These are phyloP conservation scores for Paecilomyces dactylethromorphus DNA, from an alignment of 2,329 filamentous ascomycete genomes.

Conservation along the genomic window DNA sequence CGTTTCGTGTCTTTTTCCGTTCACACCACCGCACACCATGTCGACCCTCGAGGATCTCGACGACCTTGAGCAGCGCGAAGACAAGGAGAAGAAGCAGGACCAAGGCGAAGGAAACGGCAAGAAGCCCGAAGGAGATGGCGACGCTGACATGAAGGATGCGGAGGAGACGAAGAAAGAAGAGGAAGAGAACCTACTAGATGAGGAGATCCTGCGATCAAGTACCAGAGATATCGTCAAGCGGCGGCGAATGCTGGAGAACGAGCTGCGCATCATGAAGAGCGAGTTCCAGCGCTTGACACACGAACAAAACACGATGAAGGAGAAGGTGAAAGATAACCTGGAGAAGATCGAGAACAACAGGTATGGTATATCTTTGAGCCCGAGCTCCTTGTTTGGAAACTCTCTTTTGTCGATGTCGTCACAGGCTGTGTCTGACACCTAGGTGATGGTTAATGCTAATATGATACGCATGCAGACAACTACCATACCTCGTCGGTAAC, in stretches of 20 bases:
- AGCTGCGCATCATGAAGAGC: slow-evolving; percentile 97
- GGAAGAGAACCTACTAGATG: slow-evolving; percentile 78
- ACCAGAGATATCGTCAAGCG: slow-evolving; percentile 92
- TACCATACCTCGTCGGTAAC: slow-evolving; percentile 96
- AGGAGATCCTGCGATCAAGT: slow-evolving; percentile 86
- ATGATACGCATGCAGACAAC: slow-evolving; percentile 58
- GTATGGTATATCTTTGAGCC: slow-evolving; percentile 47
- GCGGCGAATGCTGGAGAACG: slow-evolving; percentile 89
- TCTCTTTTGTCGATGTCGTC: slow-evolving; percentile 5
- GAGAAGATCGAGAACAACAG: slow-evolving; percentile 99
- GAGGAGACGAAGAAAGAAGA: slow-evolving; percentile 55
- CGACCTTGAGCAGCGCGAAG: slow-evolving; percentile 68
- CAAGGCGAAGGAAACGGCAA: slow-evolving; percentile 50
- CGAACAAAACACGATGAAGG: slow-evolving; percentile 91
- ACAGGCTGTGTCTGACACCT: background rate
- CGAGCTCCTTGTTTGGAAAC: slow-evolving; percentile 16
- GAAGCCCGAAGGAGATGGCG: slow-evolving; percentile 56
- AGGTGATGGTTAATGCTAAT: slow-evolving; percentile 8
- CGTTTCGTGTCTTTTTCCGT: background rate
- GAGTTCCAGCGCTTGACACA: slow-evolving; percentile 90
- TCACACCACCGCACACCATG: slow-evolving; percentile 49
- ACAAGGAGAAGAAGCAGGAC: slow-evolving; percentile 60
- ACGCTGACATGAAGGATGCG: slow-evolving; percentile 88
- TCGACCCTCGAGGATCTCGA: slow-evolving; percentile 89
- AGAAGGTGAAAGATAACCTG: slow-evolving; percentile 98